These are phyloP conservation scores for Calonectria naviculata DNA, from an alignment of 2,329 filamentous ascomycete species.

Conservation along the genomic window DNA sequence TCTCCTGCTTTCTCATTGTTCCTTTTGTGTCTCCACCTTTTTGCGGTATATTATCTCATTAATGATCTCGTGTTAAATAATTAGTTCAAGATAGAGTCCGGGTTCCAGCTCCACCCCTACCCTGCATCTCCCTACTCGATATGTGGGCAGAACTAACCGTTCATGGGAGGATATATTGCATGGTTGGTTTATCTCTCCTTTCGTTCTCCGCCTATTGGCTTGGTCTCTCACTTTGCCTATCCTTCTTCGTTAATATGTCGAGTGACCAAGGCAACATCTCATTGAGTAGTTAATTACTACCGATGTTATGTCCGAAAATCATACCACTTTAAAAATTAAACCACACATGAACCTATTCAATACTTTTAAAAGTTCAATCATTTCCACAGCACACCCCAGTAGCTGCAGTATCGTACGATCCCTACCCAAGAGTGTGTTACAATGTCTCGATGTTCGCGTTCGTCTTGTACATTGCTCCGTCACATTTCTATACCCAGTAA, in stretches of 20 bases:
- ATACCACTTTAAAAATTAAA: not conserved
- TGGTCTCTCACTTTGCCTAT: too few species aligned
- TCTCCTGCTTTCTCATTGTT: too few species aligned
- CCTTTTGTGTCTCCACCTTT: not conserved
- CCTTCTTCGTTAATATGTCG: too few species aligned
- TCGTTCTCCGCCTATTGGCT: too few species aligned
- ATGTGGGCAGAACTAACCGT: not conserved
- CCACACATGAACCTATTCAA: not conserved
- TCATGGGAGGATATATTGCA: too few species aligned
- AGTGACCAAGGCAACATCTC: not conserved
- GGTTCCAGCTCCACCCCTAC: not conserved
- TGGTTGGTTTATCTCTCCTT: not conserved
- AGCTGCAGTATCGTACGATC: too few species aligned
- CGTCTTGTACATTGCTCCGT: too few species aligned
- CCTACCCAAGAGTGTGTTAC: too few species aligned
- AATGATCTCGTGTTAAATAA: not conserved
- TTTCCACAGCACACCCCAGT: not conserved
- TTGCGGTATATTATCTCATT: not conserved
- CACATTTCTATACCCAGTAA: too few species aligned
- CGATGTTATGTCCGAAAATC: not conserved
- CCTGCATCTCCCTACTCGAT: not conserved
- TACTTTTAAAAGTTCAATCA: not conserved
- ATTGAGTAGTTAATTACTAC: not conserved
- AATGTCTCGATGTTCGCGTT: not conserved
- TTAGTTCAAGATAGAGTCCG: not conserved